Base-by-base conservation (phyloP, 352 stramenopile species). In the Phytopythium litorale region DNA sequence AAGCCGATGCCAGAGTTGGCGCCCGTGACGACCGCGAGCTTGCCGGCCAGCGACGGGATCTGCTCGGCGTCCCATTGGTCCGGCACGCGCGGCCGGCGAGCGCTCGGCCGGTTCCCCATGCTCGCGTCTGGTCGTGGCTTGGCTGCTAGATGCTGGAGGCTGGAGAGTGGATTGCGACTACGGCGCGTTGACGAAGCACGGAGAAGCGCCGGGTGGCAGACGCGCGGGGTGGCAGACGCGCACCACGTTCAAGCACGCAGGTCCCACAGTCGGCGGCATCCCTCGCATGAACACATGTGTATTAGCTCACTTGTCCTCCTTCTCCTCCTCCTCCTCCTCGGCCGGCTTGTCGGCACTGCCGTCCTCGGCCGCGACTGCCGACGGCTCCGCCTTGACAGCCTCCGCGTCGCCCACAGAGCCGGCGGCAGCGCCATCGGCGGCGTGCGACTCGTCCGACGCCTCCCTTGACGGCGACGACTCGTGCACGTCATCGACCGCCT, bases 1-100 rank as follows among this genome's bases (percentile, higher is more conserved):
- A 71, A 74, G 38, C 75, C 75, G 38, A 84, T 77, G 12, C 72
- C 75, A 18, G 70, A 73, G 55, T 78, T 84, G 49, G 67, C 63
- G 5, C 75, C 75, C 2, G 75, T 81, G 28, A 81, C 60, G 19
- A 84, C 67, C 4, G 61, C 72, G 0, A 75, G 23, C 35, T 68
- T 73, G 37, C 55, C 60, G 21, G 57, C 38, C 15, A 75, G 69
- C 11, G 54, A 60, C 8, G 72, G 56, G 12, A 84, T 70, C 3
- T 67, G 30, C 21, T 62, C 61, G 15, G 60, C 65, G 49, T 66
- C 42, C 72, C 72, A 79, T 13, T 67, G 55, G 21, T 54, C n/a
- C 13, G 67, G 64, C 23, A 73, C 62, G 5, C 8, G 16, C 46
- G n/a, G 9, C 28, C 56, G 55, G 4, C 12, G 7, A 25, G 21